phyloP scores from a whole-genome alignment of 805 yeast genomes.

The Cyberlindnera mycetangii region DNA sequence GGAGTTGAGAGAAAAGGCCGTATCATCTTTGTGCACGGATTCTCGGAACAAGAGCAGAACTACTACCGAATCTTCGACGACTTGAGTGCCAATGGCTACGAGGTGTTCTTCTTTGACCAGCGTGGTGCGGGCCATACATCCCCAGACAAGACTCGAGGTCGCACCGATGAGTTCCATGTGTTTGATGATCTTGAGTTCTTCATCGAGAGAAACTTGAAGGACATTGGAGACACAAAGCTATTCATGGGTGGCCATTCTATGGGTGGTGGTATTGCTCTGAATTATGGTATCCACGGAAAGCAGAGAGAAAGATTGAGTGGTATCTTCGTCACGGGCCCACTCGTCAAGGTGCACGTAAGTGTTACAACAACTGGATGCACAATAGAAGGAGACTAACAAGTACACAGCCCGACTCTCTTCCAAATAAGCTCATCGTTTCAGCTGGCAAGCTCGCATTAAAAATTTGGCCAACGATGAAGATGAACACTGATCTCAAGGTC shows the following conservation, averaged over 20 bases:
- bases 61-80: constrained; percentile 54
- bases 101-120: constrained; percentile 67
- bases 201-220: constrained; percentile 42
- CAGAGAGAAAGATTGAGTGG: constrained; percentile 44
- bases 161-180: constrained; percentile 52
- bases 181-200: constrained; percentile 61
- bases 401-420: constrained; percentile 46
- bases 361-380: no score
- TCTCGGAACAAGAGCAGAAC: constrained; percentile 52
- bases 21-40: constrained; percentile 66
- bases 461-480: constrained; percentile 44
- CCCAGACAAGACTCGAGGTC: constrained; percentile 50
- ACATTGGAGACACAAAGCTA: constrained; percentile 37
- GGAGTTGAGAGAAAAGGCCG: constrained; percentile 44
- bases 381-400: not conserved
- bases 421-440: constrained; percentile 42
- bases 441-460: constrained; percentile 40
- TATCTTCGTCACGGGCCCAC: constrained; percentile 55
- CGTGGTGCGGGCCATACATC: constrained; percentile 73
- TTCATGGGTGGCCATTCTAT: constrained; percentile 68
- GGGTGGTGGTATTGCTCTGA: constrained; percentile 75
- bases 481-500: constrained; percentile 54
- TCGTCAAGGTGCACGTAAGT: constrained; percentile 44
- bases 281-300: constrained; percentile 58
- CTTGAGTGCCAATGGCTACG: constrained; percentile 52